phyloP scores from a whole-genome alignment of 176 grass and related monocot species.

The Carex parvula region DNA sequence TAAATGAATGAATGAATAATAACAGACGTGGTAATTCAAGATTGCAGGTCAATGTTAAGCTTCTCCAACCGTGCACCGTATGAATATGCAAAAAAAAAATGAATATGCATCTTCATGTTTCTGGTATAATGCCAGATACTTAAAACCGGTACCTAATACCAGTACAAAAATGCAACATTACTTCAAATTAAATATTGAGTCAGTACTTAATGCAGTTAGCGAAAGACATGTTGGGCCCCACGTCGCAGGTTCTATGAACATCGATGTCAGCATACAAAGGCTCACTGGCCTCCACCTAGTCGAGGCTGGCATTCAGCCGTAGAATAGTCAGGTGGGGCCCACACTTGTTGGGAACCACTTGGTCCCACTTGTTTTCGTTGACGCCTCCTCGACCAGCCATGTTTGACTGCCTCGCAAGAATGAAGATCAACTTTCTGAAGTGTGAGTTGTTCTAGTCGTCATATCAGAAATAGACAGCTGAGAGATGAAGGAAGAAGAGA shows the following conservation, averaged over 20 bases:
- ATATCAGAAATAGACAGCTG: background rate
- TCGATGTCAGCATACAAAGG: conserved; percentile 83
- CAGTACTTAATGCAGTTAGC: conserved; percentile 44
- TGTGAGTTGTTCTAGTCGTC: conserved; percentile 13
- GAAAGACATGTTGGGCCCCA: conserved; percentile 73
- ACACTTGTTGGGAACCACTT: conserved; percentile 40
- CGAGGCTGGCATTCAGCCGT: conserved; percentile 41
- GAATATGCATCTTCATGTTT: conserved; percentile 36
- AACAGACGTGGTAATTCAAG: no score
- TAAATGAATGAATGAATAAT: no score
- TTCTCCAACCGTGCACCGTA: conserved; percentile 41
- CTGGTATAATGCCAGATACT: conserved; percentile 33
- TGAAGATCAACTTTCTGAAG: conserved; percentile 48
- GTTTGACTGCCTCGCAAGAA: conserved; percentile 75
- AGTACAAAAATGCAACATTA: no score
- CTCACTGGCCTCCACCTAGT: conserved; percentile 59
- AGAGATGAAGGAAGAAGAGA: background rate
- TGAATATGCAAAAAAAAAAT: background rate
- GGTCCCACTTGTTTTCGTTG: conserved; percentile 42
- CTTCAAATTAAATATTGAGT: no score
- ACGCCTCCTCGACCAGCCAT: conserved; percentile 83
- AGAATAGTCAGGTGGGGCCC: conserved; percentile 37
- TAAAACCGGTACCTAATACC: no score
- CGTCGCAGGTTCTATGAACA: conserved; percentile 54
- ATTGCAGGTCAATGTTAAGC: background rate